phyloP scores from a whole-genome alignment of 2,329 filamentous ascomycete species.

The Monosporascus sp. region DNA sequence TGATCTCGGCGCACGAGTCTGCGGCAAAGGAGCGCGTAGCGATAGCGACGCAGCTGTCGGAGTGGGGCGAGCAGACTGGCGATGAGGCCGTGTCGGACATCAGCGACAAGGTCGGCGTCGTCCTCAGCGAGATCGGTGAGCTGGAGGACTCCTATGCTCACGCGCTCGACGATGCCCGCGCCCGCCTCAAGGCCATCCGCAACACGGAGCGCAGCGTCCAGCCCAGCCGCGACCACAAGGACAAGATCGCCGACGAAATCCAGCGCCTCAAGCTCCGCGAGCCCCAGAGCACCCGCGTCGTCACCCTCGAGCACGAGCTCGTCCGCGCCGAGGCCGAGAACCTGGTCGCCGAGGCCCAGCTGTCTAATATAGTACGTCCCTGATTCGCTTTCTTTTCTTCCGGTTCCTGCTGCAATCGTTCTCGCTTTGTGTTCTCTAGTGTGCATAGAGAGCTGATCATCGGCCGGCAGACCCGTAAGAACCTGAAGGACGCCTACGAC shows the following conservation, averaged over 20 bases:
- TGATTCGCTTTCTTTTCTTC: conserved; percentile 1
- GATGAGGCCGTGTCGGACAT: conserved; percentile 87
- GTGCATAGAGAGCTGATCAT: neutral
- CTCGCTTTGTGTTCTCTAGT: neutral
- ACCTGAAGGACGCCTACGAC: conserved; percentile 92
- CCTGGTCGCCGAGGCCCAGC: conserved; percentile 90
- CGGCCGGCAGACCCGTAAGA: conserved; percentile 71
- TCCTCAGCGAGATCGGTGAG: conserved; percentile 88
- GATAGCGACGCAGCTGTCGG: conserved; percentile 85
- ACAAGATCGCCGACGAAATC: conserved; percentile 89
- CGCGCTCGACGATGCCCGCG: conserved; percentile 78
- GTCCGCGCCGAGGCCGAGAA: conserved; percentile 94
- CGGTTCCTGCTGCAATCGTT: neutral
- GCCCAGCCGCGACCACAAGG: conserved; percentile 80
- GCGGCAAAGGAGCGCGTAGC: conserved; percentile 79
- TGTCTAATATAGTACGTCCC: conserved; percentile 79
- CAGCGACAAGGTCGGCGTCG: conserved; percentile 90
- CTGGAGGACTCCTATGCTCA: conserved; percentile 88
- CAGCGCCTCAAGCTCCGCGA: conserved; percentile 88
- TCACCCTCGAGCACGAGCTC: conserved; percentile 90
- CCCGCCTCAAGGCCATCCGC: conserved; percentile 81
- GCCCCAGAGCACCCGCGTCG: conserved; percentile 73
- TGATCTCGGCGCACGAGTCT: conserved; percentile 76
- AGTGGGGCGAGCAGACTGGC: conserved; percentile 90
- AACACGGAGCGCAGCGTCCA: conserved; percentile 96